phyloP scores from a whole-genome alignment of 768 basidiomycete genomes.

The Rickenella mellea region DNA sequence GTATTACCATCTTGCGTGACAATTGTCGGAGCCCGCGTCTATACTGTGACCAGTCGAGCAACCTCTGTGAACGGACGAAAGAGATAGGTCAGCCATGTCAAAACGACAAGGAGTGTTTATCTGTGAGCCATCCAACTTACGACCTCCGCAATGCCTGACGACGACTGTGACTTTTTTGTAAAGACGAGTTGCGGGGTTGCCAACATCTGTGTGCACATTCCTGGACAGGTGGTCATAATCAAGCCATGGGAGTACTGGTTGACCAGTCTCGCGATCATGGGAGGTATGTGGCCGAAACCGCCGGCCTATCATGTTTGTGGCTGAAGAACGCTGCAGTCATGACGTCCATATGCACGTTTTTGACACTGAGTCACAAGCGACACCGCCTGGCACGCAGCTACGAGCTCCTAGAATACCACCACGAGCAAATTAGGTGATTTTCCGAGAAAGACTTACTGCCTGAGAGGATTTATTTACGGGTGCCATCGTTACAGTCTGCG shows the following conservation, averaged over 20 bases:
- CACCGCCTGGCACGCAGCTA: constrained; percentile 27
- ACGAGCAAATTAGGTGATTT: constrained; percentile 31
- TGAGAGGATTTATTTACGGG: neutral
- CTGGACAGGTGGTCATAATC: constrained; percentile 11
- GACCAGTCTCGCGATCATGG: constrained; percentile 8
- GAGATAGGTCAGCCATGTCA: constrained; percentile 31
- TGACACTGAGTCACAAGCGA: constrained; percentile 33
- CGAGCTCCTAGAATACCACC: constrained; percentile 37
- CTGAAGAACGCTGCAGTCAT: constrained; percentile 21
- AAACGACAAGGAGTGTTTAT: constrained; percentile 45
- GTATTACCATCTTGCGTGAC: constrained; percentile 43
- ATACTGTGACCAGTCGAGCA: constrained; percentile 40
- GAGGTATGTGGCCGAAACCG: constrained; percentile 5
- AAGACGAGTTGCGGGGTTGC: constrained; percentile 9
- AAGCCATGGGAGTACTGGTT: constrained; percentile 12
- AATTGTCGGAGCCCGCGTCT: constrained; percentile 46
- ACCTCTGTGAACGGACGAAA: constrained; percentile 37
- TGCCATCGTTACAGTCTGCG: constrained; percentile 18
- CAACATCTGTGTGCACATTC: constrained; percentile 9
- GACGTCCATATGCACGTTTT: constrained; percentile 23
- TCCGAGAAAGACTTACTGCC: constrained; percentile 1
- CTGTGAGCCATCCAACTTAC: constrained; percentile 18
- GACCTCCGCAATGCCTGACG: neutral
- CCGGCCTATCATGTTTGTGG: neutral
- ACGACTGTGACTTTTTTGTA: neutral